Conservation (phyloP, 2,329 filamentous ascomycete species). For the Claviceps sp. region DNA sequence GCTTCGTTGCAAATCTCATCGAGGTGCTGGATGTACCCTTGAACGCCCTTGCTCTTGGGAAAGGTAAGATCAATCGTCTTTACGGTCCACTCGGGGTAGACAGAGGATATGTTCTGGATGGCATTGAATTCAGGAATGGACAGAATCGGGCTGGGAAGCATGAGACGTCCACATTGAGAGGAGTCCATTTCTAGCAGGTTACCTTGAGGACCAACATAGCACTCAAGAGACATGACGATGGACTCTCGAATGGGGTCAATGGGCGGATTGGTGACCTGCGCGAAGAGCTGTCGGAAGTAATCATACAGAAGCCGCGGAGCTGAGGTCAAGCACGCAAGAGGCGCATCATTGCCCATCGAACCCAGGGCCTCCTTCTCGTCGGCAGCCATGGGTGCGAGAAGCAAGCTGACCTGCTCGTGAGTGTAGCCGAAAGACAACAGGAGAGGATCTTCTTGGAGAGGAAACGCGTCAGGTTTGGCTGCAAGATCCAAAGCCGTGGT, state of each 20-base stretch:
- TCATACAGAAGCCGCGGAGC: constrained; percentile 83
- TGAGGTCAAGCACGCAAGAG: constrained; percentile 79
- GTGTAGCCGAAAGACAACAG: constrained; percentile 87
- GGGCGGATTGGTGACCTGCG: constrained; percentile 93
- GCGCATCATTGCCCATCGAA: constrained; percentile 96
- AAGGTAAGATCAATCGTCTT: constrained; percentile 89
- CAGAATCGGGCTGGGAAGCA: constrained; percentile 78
- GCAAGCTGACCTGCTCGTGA: constrained; percentile 82
- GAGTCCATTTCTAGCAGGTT: constrained; percentile 90
- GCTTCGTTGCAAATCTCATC: constrained; percentile 80
- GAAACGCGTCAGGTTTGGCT: constrained; percentile 51
- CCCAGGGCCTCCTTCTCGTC: constrained; percentile 95
- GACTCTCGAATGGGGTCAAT: constrained; percentile 96
- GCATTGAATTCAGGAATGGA: constrained; percentile 86
- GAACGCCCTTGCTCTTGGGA: constrained; percentile 67
- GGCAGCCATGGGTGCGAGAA: constrained; percentile 89
- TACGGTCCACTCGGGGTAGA: constrained; percentile 73
- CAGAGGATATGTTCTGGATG: constrained; percentile 58
- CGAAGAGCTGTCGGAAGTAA: constrained; percentile 96
- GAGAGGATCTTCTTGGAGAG: constrained; percentile 71
- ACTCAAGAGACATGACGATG: constrained; percentile 95
- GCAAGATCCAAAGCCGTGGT: constrained; percentile 48
- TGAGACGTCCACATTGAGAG: constrained; percentile 73
- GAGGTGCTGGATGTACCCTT: constrained; percentile 76
- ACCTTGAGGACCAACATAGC: constrained; percentile 90